Evolutionary conservation across 176 grass and related monocot species (phyloP), one percentile per base, ranked within the genome.

Genomic region (Carex littledalei): DNA sequence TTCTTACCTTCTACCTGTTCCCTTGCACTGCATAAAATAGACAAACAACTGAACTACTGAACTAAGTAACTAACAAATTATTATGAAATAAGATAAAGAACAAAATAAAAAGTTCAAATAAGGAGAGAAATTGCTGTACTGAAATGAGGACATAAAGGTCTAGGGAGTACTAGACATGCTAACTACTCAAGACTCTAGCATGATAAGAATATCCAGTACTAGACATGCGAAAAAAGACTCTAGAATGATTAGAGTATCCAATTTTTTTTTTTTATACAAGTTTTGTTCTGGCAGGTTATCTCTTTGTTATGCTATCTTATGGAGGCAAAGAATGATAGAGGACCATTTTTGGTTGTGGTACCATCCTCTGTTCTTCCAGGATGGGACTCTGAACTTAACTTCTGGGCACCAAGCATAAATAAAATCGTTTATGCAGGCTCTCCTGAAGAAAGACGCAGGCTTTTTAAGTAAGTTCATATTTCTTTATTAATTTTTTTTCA

Each of bases 241-340:
- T 39, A 39, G 37, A 39, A 39, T 39, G 37, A 39, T 39, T 6
- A 6, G 37, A 39, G 37, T 39, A 39, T 39, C 37, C 16, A 10
- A 17, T 74, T 5, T 74, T 16, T 50, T 41, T 72, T 11, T 52
- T 52, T 78, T 78, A 16, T 56, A 20, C 10, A 20, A 50, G 10
- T 54, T 1, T 26, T 73, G 62, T 80, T 87, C 84, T 89, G 43
- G 43, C 84, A 99, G 96, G 96, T 99, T 80, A 99, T 99, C 77
- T 87, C 96, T 86, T 75, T 99, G 84, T 83, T 99, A 63, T 95
- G 96, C 88, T 99, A 99, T 85, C 91, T 99, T 81, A 99, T 95
- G 93, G 96, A 95, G 91, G 79, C 91, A 79, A 99, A 99, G 88
- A 99, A 99, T 89, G 96, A 99, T 50, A 92, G 91, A 55, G 96